Evolutionary conservation across 2,329 filamentous ascomycete genomes (phyloP).

Genomic region (Rutstroemia sydowiana): DNA sequence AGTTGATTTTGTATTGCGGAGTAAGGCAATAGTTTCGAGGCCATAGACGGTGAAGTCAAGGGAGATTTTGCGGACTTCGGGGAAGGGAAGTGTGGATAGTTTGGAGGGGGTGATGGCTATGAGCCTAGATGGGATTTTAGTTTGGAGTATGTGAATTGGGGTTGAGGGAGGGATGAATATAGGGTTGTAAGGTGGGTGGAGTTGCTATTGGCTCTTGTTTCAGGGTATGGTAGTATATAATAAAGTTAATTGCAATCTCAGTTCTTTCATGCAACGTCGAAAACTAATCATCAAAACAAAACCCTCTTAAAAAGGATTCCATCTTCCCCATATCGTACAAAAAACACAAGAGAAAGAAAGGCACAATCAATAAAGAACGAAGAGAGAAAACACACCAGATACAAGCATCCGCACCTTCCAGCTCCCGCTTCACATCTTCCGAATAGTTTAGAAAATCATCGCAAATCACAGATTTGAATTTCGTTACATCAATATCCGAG

Average conservation of each 20-base stretch:
- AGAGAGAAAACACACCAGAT: constrained; percentile 29
- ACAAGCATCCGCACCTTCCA: constrained; percentile 30
- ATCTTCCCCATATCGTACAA: too few species aligned
- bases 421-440: constrained; percentile 27
- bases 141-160: too few species aligned
- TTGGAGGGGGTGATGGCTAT: constrained; percentile 37
- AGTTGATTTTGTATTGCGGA: neutral
- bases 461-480: constrained; percentile 31
- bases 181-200: too few species aligned
- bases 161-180: too few species aligned
- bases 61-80: constrained; percentile 36
- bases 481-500: constrained; percentile 11
- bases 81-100: constrained; percentile 25
- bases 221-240: too few species aligned
- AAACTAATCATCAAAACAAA: too few species aligned
- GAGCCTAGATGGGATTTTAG: too few species aligned
- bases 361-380: constrained; percentile 13
- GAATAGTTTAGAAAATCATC: constrained; percentile 30
- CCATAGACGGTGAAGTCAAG: constrained; percentile 32
- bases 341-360: too few species aligned
- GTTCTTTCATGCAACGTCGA: too few species aligned
- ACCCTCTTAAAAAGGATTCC: too few species aligned
- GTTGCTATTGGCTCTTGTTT: too few species aligned
- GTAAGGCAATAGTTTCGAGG: constrained; percentile 29
- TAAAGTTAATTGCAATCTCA: too few species aligned